These are phyloP conservation scores for Porodaedalea pini DNA, from an alignment of 1,284 basidiomycete species.

Conservation along the genomic window DNA sequence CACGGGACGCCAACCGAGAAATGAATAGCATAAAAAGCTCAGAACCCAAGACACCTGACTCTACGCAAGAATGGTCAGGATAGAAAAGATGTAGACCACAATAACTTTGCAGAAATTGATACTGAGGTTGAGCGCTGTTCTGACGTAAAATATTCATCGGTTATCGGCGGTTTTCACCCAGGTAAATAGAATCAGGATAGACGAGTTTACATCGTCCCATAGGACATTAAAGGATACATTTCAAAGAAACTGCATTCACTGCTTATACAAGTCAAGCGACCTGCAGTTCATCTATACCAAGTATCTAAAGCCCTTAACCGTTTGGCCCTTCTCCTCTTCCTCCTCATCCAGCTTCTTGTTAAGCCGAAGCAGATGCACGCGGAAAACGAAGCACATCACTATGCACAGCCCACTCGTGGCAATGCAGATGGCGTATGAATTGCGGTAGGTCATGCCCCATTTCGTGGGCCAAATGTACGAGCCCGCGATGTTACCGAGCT, in stretches of 20 bases:
- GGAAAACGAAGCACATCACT: slow-evolving; percentile 53
- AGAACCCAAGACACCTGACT: not conserved
- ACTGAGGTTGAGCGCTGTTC: not conserved
- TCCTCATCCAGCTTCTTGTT: slow-evolving; percentile 45
- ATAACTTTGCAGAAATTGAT: no score
- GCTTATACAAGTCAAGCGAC: not conserved
- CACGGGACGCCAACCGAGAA: not conserved
- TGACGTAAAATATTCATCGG: not conserved
- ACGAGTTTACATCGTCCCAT: not conserved
- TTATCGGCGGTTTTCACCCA: slow-evolving; percentile 3
- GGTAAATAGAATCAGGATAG: no score
- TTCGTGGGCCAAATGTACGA: slow-evolving; percentile 52
- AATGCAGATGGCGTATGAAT: slow-evolving; percentile 51
- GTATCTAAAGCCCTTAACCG: slow-evolving; percentile 47
- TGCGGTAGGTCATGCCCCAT: slow-evolving; percentile 41
- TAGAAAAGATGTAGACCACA: no score
- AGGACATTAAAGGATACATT: not conserved
- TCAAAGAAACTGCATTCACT: not conserved
- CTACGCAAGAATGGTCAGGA: not conserved
- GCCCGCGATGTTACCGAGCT: slow-evolving; percentile 71
- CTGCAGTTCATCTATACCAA: slow-evolving; percentile 28
- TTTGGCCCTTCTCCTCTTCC: slow-evolving; percentile 38
- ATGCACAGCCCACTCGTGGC: slow-evolving; percentile 44
- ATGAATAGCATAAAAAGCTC: slow-evolving; percentile 1
- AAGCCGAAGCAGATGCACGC: slow-evolving; percentile 43